Percentiles rank a stretch among this genome's conserved stretches.
Conservation (phyloP, 2,329 filamentous ascomycete species). For the Bretziella fagacearum region DNA sequence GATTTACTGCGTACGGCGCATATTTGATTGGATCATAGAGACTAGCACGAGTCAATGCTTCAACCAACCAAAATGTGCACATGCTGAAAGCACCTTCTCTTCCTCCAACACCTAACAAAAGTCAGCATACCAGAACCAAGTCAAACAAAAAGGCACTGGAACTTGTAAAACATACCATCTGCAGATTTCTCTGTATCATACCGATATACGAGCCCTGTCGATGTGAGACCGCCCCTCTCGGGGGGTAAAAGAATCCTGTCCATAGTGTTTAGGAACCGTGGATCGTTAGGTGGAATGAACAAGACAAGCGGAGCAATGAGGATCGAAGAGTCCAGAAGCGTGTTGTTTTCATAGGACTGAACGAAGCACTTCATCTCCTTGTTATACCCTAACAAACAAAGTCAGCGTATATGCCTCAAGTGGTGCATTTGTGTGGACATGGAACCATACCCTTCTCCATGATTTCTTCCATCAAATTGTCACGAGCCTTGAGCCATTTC, state of each 20-base stretch:
- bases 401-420: neutral
- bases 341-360: conserved; percentile 58
- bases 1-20: conserved; percentile 41
- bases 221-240: conserved; percentile 59
- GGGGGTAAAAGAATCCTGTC: conserved; percentile 54
- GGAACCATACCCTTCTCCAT: conserved; percentile 45
- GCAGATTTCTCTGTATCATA: conserved; percentile 54
- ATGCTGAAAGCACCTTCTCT: conserved; percentile 62
- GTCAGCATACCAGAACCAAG: neutral
- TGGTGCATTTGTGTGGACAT: neutral
- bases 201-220: conserved; percentile 57
- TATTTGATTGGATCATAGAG: conserved; percentile 47
- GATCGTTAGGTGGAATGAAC: conserved; percentile 63
- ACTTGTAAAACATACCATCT: conserved; percentile 36
- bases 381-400: conserved; percentile 41
- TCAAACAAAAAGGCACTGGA: neutral
- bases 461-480: conserved; percentile 54
- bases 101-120: conserved; percentile 47
- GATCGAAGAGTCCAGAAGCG: conserved; percentile 55
- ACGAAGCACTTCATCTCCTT: conserved; percentile 50
- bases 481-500: conserved; percentile 49
- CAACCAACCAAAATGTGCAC: conserved; percentile 72
- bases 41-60: conserved; percentile 54
- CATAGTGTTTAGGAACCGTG: conserved; percentile 54
- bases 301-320: conserved; percentile 65